Percentiles rank a stretch among this genome's conserved stretches.
Evolutionary conservation across 208 protist genomes (phyloP).

Genomic region (Leishmania amazonensis): DNA sequence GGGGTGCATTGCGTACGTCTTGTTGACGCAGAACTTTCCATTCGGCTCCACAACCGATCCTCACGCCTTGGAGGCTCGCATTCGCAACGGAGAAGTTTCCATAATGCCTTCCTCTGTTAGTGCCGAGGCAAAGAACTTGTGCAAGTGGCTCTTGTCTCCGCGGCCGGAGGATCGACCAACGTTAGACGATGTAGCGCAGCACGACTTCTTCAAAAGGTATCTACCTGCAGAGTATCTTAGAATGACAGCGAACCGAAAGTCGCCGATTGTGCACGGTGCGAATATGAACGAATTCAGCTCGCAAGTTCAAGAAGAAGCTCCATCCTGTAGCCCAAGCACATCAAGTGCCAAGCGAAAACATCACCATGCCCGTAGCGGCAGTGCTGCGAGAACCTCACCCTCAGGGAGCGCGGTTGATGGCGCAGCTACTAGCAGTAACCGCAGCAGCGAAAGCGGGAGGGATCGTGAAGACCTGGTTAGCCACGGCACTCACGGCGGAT

Average conservation of each 20-base stretch:
- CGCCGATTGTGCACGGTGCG: conserved; percentile 37
- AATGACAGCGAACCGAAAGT: conserved; percentile 41
- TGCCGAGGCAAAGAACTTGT: conserved; percentile 58
- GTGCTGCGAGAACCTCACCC: conserved; percentile 8
- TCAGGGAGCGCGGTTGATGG: conserved; percentile 16
- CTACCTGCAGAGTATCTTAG: conserved; percentile 48
- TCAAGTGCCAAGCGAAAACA: conserved; percentile 14
- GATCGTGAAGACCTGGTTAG: conserved; percentile 15
- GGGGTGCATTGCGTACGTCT: conserved; percentile 83
- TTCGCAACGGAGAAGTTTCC: conserved; percentile 51
- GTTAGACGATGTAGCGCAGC: conserved; percentile 66
- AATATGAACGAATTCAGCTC: conserved; percentile 76
- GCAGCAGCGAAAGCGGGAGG: conserved; percentile 21
- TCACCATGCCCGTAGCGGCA: conserved; percentile 1
- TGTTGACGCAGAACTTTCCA: conserved; percentile 84
- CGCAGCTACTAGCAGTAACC: conserved; percentile 23
- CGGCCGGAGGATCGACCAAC: conserved; percentile 61
- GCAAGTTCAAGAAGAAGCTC: conserved; percentile 44
- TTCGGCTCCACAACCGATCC: conserved; percentile 77
- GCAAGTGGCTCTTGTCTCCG: conserved; percentile 61
- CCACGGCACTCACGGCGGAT: background rate
- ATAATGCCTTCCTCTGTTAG: conserved; percentile 62
- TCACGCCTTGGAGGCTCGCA: conserved; percentile 52
- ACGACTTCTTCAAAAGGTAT: conserved; percentile 67
- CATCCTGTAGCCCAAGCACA: conserved; percentile 16